phyloP scores from a whole-genome alignment of 345 rosid genomes.

The Litchi chinensis region DNA sequence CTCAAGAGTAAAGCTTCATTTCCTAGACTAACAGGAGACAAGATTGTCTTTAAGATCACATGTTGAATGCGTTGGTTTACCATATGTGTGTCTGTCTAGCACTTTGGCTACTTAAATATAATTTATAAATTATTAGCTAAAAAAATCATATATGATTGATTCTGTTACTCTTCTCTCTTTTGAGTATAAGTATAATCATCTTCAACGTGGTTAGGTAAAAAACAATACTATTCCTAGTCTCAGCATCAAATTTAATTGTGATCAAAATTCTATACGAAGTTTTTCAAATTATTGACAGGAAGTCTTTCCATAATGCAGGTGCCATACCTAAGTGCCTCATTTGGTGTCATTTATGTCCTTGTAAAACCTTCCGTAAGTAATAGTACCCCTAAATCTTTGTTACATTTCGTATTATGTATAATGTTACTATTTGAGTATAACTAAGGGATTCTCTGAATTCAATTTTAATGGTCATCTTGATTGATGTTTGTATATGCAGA shows the following conservation, averaged over 20 bases:
- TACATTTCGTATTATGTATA: not conserved
- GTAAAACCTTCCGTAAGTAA: conserved; percentile 50
- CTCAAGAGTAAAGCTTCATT: not conserved
- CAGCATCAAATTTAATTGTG: not conserved
- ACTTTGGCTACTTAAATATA: too few relatives aligned
- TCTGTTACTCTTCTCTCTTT: not conserved
- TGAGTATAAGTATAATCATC: not conserved
- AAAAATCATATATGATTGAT: too few relatives aligned
- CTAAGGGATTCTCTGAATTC: not conserved
- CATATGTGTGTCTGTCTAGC: too few relatives aligned
- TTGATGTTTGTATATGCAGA: conserved; percentile 34
- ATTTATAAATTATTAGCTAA: too few relatives aligned
- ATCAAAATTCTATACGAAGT: not conserved
- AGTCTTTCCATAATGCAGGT: conserved; percentile 36
- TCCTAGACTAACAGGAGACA: not conserved
- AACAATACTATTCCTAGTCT: not conserved
- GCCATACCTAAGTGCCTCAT: conserved; percentile 54
- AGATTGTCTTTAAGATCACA: too few relatives aligned
- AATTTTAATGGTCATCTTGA: not conserved
- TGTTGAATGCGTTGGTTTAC: too few relatives aligned
- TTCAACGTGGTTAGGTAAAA: not conserved
- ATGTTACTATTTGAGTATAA: not conserved
- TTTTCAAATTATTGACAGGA: not conserved
- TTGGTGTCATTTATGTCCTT: conserved; percentile 51
- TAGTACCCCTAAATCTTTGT: not conserved